Evolutionary conservation across 2,329 filamentous ascomycete species (phyloP), one percentile per base, ranked within the genome.

Genomic region (Pseudogymnoascus destructans): DNA sequence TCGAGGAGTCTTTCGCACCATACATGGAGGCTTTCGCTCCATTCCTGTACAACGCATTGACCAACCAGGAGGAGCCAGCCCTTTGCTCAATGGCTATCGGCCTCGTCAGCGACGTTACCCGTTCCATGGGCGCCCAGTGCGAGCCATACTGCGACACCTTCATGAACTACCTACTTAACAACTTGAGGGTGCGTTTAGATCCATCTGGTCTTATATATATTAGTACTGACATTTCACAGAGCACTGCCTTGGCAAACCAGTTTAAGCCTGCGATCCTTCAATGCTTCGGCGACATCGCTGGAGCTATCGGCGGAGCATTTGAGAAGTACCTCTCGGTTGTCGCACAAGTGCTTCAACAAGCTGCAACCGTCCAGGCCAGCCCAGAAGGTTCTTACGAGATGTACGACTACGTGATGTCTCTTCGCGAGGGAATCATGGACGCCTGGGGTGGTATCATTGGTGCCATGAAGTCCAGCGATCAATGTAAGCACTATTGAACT

Each of bases 221-320:
- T 61, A n/a, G 8, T 27, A 17, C 58, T 56, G 19, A 42, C 38
- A 42, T 75, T 68, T 59, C 59, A 59, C 70, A 89, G 82, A 95
- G 89, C 73, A 83, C 86, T 10, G 81, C 85, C n/a, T 79, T 95
- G 58, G 87, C 87, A 65, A 95, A 97, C 73, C 89, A 95, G 73
- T 95, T 97, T 75, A 97, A 97, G 80, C 93, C 93, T 46, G 90
- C 93, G 25, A 98, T 98, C 64, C 80, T 98, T 59, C 92, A 97
- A 73, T 96, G 90, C 71, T 98, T 98, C 69, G 93, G 93, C 60
- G 93, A 98, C 68, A 95, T 98, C 73, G 93, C 93, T 36, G 88
- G 91, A 66, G 91, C 93, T 56, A 98, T 98, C 66, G 84, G 86
- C 62, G 88, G 87, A 25, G 84, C 89, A 66, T 98, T 98, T 64